Base-by-base conservation (phyloP, 2,329 filamentous ascomycete species). In the Geosmithia putterillii region DNA sequence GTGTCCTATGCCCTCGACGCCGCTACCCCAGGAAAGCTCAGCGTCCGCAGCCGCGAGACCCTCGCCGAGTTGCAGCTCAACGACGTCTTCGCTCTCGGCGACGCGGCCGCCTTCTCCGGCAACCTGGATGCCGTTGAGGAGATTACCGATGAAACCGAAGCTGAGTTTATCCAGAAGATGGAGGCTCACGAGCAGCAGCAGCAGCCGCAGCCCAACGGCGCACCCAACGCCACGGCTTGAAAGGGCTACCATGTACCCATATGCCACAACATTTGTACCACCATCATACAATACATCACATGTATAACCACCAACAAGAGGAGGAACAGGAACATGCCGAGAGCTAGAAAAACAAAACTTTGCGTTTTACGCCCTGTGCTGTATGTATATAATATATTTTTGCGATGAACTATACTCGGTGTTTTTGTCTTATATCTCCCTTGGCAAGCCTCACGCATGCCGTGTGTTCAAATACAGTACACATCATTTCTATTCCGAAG, bases 21-120 rank as follows among this genome's bases (percentile, higher is more conserved):
- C 43, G 65, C 65, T 15, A 66, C 65, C 1, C 62, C 62, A 1
- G 64, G 65, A 1, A 57, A 59, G 2, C 44, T 67, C 46, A 64
- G 57, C 46, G 38, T 54, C 34, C 52, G 55, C 34, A 66, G 60
- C 37, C 52, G 54, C 34, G 56, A 56, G 18, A 58, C 70, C 23
- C 52, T 66, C 41, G 61, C 59, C 20, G 44, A 43, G 17, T 21
- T 42, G 17, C 18, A 37, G 19, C 4, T 25, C 8, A 8, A 22
- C 38, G 42, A 46, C 23, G 23, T 35, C 44, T 70, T 79, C 50
- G 62, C 65, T 14, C 54, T 75, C 28, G 70, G 68, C 8, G 58
- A 66, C 4, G 61, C 63, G 28, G 52, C 55, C 14, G 55, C 64
- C 44, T 32, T 32, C 28, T 58, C 67, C 7, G 20, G 17, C 7